phyloP scores from a whole-genome alignment of 2,329 filamentous ascomycete species.

The Tolypocladium inflatum region DNA sequence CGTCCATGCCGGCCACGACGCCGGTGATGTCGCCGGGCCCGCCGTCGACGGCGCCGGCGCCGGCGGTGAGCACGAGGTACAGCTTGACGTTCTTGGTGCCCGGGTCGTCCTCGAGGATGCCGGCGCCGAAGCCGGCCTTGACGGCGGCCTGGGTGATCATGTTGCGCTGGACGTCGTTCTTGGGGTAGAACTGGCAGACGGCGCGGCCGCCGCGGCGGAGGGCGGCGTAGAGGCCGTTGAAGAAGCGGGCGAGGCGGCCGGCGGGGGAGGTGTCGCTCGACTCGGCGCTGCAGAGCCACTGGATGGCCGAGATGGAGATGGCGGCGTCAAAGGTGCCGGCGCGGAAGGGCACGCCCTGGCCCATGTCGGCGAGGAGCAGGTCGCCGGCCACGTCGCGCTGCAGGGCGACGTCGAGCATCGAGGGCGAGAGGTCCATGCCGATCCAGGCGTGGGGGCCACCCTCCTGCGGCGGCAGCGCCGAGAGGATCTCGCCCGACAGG shows the following conservation, averaged over 20 bases:
- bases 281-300: conserved; percentile 97
- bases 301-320: conserved; percentile 90
- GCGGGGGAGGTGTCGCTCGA: conserved; percentile 73
- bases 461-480: conserved; percentile 55
- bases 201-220: conserved; percentile 77
- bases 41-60: conserved; percentile 42
- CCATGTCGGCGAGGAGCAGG: conserved; percentile 87
- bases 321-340: conserved; percentile 90
- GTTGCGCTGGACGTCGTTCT: conserved; percentile 80
- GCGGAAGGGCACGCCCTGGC: conserved; percentile 89
- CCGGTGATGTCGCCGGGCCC: conserved; percentile 75
- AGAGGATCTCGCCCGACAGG: conserved; percentile 87
- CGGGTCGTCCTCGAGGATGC: conserved; percentile 88
- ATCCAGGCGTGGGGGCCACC: conserved; percentile 89
- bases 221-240: conserved; percentile 82
- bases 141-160: conserved; percentile 92
- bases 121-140: conserved; percentile 89
- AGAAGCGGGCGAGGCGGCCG: conserved; percentile 74
- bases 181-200: conserved; percentile 96
- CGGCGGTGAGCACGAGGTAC: conserved; percentile 92
- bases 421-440: conserved; percentile 90
- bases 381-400: conserved; percentile 90
- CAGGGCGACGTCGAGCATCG: conserved; percentile 94
- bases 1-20: conserved; percentile 81
- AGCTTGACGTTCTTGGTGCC: conserved; percentile 95